These are phyloP conservation scores for Ustilago hordei DNA, from an alignment of 1,284 basidiomycete species.

Conservation along the genomic window DNA sequence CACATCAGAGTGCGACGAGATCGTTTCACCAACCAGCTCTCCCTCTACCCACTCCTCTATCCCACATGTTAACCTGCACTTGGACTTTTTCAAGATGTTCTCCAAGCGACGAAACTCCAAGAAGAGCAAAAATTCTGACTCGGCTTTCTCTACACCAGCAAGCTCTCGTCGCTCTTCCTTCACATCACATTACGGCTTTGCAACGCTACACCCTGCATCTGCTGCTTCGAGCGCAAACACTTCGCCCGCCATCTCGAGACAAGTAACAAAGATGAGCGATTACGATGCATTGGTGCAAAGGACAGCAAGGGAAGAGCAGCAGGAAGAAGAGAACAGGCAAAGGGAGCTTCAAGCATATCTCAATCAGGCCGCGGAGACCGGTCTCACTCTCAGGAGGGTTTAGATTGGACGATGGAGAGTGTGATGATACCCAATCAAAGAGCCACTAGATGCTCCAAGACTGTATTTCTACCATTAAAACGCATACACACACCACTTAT, in stretches of 20 bases:
- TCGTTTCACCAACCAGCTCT: constrained; percentile 8
- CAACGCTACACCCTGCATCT: constrained; percentile 25
- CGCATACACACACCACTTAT: constrained; percentile 19
- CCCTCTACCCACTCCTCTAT: constrained; percentile 9
- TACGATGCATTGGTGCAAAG: constrained; percentile 35
- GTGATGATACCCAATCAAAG: constrained; percentile 16
- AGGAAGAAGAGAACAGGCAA: constrained; percentile 37
- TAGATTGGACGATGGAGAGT: background rate
- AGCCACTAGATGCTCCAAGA: background rate
- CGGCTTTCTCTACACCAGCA: constrained; percentile 36
- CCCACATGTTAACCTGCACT: constrained; percentile 6
- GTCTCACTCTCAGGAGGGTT: constrained; percentile 35
- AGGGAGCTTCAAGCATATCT: constrained; percentile 32
- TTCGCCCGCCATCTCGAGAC: constrained; percentile 37
- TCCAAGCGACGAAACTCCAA: constrained; percentile 15
- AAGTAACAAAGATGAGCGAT: constrained; percentile 39
- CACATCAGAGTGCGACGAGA: constrained; percentile 32
- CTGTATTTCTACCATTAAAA: constrained; percentile 21
- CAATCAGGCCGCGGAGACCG: constrained; percentile 31
- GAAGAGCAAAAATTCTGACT: constrained; percentile 22
- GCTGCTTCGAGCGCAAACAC: constrained; percentile 41
- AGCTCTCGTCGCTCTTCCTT: constrained; percentile 40
- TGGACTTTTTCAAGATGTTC: constrained; percentile 33
- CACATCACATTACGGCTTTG: constrained; percentile 28
- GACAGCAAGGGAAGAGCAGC: constrained; percentile 23